Percentiles rank a stretch among this genome's conserved stretches.
phyloP scores from a whole-genome alignment of 2,329 filamentous ascomycete genomes.

The Chaetomium sp. region DNA sequence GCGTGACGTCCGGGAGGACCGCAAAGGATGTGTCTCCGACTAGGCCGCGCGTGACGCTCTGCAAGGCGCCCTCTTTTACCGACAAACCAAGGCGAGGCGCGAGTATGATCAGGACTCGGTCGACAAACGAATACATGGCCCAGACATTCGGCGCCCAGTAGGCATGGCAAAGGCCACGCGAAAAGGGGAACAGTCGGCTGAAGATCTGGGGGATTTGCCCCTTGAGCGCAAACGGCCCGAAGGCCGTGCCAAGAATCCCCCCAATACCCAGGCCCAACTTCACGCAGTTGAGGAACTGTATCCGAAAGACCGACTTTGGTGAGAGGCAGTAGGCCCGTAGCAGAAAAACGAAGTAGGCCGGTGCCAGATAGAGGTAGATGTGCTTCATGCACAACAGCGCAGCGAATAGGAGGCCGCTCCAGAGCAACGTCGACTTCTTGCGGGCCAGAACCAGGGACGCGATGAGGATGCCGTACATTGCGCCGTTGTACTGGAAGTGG shows the following conservation, averaged over 20 bases:
- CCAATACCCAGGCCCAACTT: slow-evolving; percentile 78
- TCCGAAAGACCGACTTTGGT: slow-evolving; percentile 71
- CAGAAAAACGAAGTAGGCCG: slow-evolving; percentile 92
- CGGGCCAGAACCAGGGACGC: slow-evolving; percentile 83
- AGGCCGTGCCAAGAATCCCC: slow-evolving; percentile 74
- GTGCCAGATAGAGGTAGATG: slow-evolving; percentile 94
- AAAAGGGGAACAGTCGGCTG: slow-evolving; percentile 88
- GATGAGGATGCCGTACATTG: slow-evolving; percentile 88
- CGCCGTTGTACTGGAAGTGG: slow-evolving; percentile 98
- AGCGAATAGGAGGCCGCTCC: slow-evolving; percentile 82
- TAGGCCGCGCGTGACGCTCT: slow-evolving; percentile 88
- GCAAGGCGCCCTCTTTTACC: slow-evolving; percentile 73
- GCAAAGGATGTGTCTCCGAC: slow-evolving; percentile 95
- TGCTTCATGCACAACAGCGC: slow-evolving; percentile 91
- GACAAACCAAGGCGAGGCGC: slow-evolving; percentile 77
- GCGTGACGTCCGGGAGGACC: slow-evolving; percentile 83
- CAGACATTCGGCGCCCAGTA: slow-evolving; percentile 99
- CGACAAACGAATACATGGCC: slow-evolving; percentile 93
- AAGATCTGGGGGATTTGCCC: slow-evolving; percentile 83
- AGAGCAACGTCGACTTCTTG: slow-evolving; percentile 71
- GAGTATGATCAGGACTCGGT: slow-evolving; percentile 80
- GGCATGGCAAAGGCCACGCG: slow-evolving; percentile 89
- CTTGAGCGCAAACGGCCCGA: slow-evolving; percentile 84
- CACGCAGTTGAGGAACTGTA: slow-evolving; percentile 75
- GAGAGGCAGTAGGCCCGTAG: slow-evolving; percentile 88